Conservation (phyloP, 108 stramenopile species). For the Fistulifera pelliculosa region DNA sequence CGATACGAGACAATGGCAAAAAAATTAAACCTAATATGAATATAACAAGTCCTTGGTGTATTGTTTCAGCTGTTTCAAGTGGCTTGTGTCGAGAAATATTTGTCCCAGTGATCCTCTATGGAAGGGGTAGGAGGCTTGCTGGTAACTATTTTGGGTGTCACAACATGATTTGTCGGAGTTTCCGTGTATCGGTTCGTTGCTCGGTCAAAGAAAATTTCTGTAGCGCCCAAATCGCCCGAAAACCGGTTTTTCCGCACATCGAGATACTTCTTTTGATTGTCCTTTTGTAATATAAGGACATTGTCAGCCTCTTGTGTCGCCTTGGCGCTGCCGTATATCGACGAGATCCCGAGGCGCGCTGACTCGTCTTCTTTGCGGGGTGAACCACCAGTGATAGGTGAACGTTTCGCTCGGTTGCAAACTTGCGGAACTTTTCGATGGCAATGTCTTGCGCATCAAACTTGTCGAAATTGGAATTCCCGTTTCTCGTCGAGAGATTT, state of each 20-base stretch:
- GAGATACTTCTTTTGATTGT: slow-evolving; percentile 71
- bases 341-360: slow-evolving; percentile 64
- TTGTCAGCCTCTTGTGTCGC: slow-evolving; percentile 99
- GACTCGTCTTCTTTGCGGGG: slow-evolving; percentile 95
- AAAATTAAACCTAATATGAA: too few species aligned
- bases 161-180: background rate
- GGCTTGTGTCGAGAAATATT: too few species aligned
- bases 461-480: slow-evolving; percentile 46
- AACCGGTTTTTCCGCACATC: slow-evolving; percentile 98
- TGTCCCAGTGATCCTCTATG: too few species aligned
- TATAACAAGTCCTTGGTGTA: too few species aligned
- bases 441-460: slow-evolving; percentile 92
- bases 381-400: slow-evolving; percentile 95
- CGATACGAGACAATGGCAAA: too few species aligned
- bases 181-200: slow-evolving; percentile 57
- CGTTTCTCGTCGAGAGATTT: slow-evolving; percentile 8
- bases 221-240: slow-evolving; percentile 85
- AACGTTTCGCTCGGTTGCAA: slow-evolving; percentile 93
- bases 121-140: too few species aligned
- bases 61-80: too few species aligned
- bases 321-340: slow-evolving; percentile 94
- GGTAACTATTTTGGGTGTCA: too few species aligned
- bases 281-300: slow-evolving; percentile 92
- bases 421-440: slow-evolving; percentile 92
- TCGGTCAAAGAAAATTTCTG: slow-evolving; percentile 70